These are phyloP conservation scores for Phytophthora agathidicida DNA, from an alignment of 352 stramenopile genomes.

Conservation along the genomic window DNA sequence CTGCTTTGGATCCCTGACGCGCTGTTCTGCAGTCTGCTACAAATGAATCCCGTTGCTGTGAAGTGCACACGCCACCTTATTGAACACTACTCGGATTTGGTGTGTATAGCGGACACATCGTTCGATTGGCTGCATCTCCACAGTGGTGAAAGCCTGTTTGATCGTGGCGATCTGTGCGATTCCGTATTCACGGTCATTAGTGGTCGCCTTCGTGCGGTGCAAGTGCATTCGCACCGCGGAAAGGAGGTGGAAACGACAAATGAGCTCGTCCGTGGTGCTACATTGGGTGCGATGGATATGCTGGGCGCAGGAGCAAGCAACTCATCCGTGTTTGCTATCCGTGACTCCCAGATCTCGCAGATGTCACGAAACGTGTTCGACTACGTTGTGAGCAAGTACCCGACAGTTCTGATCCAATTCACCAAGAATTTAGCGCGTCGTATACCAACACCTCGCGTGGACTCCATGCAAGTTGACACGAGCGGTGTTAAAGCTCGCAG, in stretches of 20 bases:
- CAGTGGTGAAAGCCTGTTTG: slow-evolving; percentile 80
- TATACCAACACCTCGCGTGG: slow-evolving; percentile 50
- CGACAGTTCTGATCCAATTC: slow-evolving; percentile 79
- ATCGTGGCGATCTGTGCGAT: slow-evolving; percentile 78
- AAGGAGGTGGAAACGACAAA: slow-evolving; percentile 79
- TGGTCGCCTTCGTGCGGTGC: slow-evolving; percentile 74
- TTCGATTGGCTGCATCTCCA: slow-evolving; percentile 89
- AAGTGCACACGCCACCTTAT: slow-evolving; percentile 68
- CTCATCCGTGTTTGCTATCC: slow-evolving; percentile 85
- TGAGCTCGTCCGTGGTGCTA: slow-evolving; percentile 81
- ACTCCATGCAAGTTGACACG: slow-evolving; percentile 40
- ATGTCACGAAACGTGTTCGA: slow-evolving; percentile 90
- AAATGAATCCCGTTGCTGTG: slow-evolving; percentile 55
- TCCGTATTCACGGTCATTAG: slow-evolving; percentile 86
- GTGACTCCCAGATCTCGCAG: slow-evolving; percentile 87
- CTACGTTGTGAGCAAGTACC: slow-evolving; percentile 74
- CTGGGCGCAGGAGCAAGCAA: slow-evolving; percentile 72
- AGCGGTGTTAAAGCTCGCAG: slow-evolving; percentile 39
- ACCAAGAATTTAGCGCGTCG: slow-evolving; percentile 76
- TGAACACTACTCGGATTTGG: slow-evolving; percentile 72
- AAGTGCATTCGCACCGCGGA: slow-evolving; percentile 62
- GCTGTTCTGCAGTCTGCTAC: slow-evolving; percentile 62
- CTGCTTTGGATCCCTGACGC: slow-evolving; percentile 65
- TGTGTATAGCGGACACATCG: slow-evolving; percentile 75
- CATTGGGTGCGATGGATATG: slow-evolving; percentile 86